Conservation (phyloP, 2,329 filamentous ascomycete genomes). For the Coniochaeta hoffmannii region DNA sequence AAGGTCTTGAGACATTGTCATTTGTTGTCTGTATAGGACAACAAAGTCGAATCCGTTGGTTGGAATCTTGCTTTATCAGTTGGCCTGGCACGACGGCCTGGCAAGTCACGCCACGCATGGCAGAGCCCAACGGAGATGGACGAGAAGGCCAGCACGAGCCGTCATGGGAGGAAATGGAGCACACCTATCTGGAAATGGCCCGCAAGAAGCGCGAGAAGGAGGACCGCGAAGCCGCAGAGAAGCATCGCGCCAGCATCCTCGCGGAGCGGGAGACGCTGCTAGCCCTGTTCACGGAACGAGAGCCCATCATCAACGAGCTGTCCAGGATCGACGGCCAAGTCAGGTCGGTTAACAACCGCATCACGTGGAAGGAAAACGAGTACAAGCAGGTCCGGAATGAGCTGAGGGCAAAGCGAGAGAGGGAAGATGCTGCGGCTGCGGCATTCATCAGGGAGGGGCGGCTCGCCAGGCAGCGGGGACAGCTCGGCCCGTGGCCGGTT, state of each 20-base stretch:
- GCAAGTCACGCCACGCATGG: not conserved
- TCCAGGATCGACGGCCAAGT: constrained; percentile 17
- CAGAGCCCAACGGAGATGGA: constrained; percentile 5
- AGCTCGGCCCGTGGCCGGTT: not conserved
- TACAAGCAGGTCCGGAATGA: constrained; percentile 5
- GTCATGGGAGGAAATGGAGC: constrained; percentile 31
- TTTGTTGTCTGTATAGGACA: not conserved
- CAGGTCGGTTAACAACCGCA: not conserved
- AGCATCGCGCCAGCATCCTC: constrained; percentile 18
- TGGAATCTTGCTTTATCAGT: not conserved
- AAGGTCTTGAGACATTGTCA: not conserved
- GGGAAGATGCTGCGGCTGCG: not conserved
- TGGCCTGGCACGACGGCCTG: not conserved
- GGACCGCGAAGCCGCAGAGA: constrained; percentile 23
- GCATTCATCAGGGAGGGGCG: not conserved
- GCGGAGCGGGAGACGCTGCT: constrained; percentile 10
- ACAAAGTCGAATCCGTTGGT: not conserved
- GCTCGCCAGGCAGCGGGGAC: not conserved
- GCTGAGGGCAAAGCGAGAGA: constrained; percentile 2
- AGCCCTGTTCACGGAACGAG: constrained; percentile 21
- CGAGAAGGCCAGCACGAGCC: constrained; percentile 6
- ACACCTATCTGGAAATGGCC: constrained; percentile 20
- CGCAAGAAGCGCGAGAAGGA: constrained; percentile 12
- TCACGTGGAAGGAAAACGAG: not conserved
- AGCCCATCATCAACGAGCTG: constrained; percentile 28